These are phyloP conservation scores for Trichothecium sympodiale DNA, from an alignment of 2,329 filamentous ascomycete genomes.

Conservation along the genomic window DNA sequence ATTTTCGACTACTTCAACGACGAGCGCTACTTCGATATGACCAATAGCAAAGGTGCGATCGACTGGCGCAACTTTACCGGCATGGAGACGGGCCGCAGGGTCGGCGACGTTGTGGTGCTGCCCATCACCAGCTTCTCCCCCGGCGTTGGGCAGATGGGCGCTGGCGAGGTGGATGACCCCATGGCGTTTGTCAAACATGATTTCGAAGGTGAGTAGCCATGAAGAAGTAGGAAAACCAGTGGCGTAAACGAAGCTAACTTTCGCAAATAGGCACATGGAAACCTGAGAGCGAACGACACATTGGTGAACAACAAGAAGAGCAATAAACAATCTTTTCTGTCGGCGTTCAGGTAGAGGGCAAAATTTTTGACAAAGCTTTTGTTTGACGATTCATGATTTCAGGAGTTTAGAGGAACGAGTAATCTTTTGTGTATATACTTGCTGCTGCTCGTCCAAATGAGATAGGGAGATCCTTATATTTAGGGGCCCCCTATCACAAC, in stretches of 20 bases:
- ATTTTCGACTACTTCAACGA: slow-evolving; percentile 95
- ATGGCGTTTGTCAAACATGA: slow-evolving; percentile 98
- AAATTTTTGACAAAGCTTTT: too few relatives aligned
- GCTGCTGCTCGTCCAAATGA: too few relatives aligned
- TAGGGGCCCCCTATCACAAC: too few relatives aligned
- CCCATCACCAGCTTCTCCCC: slow-evolving; percentile 97
- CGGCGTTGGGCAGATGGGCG: slow-evolving; percentile 86
- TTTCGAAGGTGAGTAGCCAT: slow-evolving; percentile 67
- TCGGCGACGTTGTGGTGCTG: slow-evolving; percentile 86
- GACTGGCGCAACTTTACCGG: slow-evolving; percentile 84
- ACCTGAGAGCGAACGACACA: slow-evolving; percentile 59
- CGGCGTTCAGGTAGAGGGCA: too few relatives aligned
- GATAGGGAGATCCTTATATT: too few relatives aligned
- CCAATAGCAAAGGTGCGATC: slow-evolving; percentile 57
- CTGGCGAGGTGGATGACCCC: slow-evolving; percentile 76
- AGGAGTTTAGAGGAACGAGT: too few relatives aligned
- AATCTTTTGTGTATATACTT: too few relatives aligned
- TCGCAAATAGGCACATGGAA: slow-evolving; percentile 57
- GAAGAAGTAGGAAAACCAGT: background rate
- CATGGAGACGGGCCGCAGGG: slow-evolving; percentile 70
- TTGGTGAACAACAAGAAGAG: slow-evolving; percentile 35
- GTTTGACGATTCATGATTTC: too few relatives aligned
- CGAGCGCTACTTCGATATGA: slow-evolving; percentile 75
- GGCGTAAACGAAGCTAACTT: background rate
- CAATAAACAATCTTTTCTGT: too few relatives aligned